Conservation (phyloP, 2,329 filamentous ascomycete genomes). For the Penicillium freii region DNA sequence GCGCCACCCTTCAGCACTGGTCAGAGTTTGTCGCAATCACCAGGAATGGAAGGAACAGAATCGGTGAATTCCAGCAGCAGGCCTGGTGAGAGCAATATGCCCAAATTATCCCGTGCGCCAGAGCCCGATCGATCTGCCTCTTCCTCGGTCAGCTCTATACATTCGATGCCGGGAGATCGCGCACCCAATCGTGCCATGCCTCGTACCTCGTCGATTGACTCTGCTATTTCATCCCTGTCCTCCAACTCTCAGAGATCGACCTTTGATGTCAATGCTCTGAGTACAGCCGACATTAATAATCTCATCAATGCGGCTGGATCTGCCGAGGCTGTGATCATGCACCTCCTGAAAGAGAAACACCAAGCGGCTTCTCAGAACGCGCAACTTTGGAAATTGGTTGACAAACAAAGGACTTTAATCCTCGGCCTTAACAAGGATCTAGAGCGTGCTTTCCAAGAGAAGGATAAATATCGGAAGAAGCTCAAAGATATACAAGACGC, state of each 20-base stretch:
- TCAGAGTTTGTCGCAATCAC: constrained; percentile 19
- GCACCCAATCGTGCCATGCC: constrained; percentile 47
- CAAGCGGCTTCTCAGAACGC: constrained; percentile 84
- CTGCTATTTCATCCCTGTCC: constrained; percentile 78
- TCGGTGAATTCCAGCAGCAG: constrained; percentile 22
- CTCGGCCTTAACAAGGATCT: constrained; percentile 91
- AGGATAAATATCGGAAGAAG: constrained; percentile 89
- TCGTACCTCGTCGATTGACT: constrained; percentile 87
- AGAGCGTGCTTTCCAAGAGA: constrained; percentile 86
- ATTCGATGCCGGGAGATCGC: constrained; percentile 32
- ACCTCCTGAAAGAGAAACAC: constrained; percentile 87
- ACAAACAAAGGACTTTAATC: constrained; percentile 94
- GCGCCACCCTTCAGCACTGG: constrained; percentile 25
- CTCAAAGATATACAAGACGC: constrained; percentile 68
- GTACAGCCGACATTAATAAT: constrained; percentile 70
- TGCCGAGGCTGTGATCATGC: constrained; percentile 81
- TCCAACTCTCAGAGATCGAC: constrained; percentile 58
- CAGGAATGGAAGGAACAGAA: constrained; percentile 20
- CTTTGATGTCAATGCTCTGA: constrained; percentile 56
- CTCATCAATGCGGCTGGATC: constrained; percentile 83
- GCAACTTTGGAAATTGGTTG: constrained; percentile 91
- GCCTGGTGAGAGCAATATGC: constrained; percentile 23
- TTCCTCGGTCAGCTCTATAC: constrained; percentile 33
- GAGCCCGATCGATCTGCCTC: constrained; percentile 30
- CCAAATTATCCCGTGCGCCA: constrained; percentile 27